Evolutionary conservation across 805 yeast genomes (phyloP), one percentile per base, ranked within the genome.

Genomic region (Myxozyma neglecta): DNA sequence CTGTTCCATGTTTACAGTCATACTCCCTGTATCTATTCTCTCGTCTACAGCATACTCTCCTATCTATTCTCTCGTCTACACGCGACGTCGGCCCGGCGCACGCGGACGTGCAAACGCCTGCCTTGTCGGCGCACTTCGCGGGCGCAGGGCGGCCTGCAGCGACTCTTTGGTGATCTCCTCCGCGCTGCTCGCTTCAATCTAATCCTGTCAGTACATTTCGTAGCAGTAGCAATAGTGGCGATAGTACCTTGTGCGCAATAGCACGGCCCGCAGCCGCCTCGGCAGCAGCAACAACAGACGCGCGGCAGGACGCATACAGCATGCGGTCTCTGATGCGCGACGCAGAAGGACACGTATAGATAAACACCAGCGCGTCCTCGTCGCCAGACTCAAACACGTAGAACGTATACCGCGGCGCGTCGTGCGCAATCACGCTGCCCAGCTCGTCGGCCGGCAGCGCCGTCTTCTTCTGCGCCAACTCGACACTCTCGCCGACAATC

Each of bases 251-350:
- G 35, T 59, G 60, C 50, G 61, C 64, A n/a, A 70, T 53, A n/a
- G 24, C 44, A 24, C 65, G 14, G n/a, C 65, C 69, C 16, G 53
- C n/a, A 13, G 32, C 47, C n/a, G 51, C 48, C 58, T 70, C 67
- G 32, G 74, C 68, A 42, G 59, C 67, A 24, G 67, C 67, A 32
- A 73, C 57, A n/a, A 76, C 68, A 6, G 74, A 67, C 45, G 69
- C 67, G 32, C 79, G 87, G 64, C 87, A 87, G 2, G 96, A 83
- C 0, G 99, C 98, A 71, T 91, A 90, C 54, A 91, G 73, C 97
- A 93, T 93, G 69, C 98, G 82, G 56, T 91, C 94, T 73, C 87
- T 88, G 45, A 94, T 94, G 74, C 85, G 86, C 47, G 97, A 87
- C 1, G 92, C 91, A 0, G 96, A 85, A 3, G 99, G 98, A 74